phyloP scores from a whole-genome alignment of 2,329 filamentous ascomycete genomes.

The Curvularia hawaiiensis region DNA sequence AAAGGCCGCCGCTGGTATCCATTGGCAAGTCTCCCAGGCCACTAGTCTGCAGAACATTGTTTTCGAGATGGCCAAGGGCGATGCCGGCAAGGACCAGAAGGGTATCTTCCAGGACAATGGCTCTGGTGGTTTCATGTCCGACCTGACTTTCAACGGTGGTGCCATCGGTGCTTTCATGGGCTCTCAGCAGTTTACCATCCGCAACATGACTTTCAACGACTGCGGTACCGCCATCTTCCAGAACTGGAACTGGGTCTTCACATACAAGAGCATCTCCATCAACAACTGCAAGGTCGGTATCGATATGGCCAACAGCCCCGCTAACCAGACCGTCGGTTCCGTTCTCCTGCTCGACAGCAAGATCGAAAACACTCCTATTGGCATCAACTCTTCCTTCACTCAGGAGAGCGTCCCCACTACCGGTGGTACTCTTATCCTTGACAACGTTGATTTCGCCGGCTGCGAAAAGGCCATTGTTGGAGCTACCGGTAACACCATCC shows the following conservation, averaged over 20 bases:
- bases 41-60: conserved; percentile 67
- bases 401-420: conserved; percentile 70
- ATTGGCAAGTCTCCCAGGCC: conserved; percentile 72
- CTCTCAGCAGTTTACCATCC: conserved; percentile 66
- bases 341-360: conserved; percentile 81
- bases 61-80: conserved; percentile 60
- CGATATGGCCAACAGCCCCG: conserved; percentile 60
- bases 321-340: conserved; percentile 81
- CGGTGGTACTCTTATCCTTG: conserved; percentile 81
- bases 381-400: conserved; percentile 76
- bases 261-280: conserved; percentile 53
- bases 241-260: conserved; percentile 63
- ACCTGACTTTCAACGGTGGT: conserved; percentile 66
- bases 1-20: conserved; percentile 57
- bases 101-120: conserved; percentile 66
- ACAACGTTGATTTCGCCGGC: conserved; percentile 85
- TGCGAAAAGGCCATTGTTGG: conserved; percentile 70
- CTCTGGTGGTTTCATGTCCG: conserved; percentile 65
- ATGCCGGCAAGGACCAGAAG: conserved; percentile 56
- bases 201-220: conserved; percentile 57
- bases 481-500: conserved; percentile 62
- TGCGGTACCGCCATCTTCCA: conserved; percentile 58
- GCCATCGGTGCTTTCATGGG: conserved; percentile 64
- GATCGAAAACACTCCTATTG: conserved; percentile 75
- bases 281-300: conserved; percentile 55